Evolutionary conservation across 2,329 filamentous ascomycete species (phyloP).

Genomic region (Chaetothyriales sp.): DNA sequence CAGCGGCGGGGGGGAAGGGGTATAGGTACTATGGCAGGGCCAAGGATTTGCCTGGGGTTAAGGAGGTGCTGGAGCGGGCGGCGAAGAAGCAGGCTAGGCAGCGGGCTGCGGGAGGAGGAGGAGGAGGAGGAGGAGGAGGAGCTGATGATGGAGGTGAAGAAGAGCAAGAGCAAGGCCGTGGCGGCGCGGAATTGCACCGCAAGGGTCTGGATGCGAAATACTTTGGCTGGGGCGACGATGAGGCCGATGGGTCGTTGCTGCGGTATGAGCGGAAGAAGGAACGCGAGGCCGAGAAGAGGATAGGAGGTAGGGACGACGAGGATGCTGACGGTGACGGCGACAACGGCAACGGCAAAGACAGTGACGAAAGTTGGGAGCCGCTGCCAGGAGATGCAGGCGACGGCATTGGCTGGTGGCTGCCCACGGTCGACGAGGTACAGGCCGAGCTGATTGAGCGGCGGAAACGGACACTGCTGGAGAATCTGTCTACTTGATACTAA

Average conservation of each 20-base stretch:
- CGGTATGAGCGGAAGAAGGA: slow-evolving; percentile 74
- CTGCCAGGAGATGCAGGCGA: slow-evolving; percentile 78
- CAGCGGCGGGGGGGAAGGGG: slow-evolving; percentile 53
- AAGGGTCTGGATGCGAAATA: slow-evolving; percentile 82
- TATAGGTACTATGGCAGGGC: slow-evolving; percentile 92
- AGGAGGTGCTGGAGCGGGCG: slow-evolving; percentile 83
- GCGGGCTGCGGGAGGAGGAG: slow-evolving; percentile 30
- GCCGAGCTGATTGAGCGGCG: slow-evolving; percentile 79
- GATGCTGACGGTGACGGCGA: slow-evolving; percentile 39
- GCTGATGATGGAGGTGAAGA: too few relatives aligned
- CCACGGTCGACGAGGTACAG: slow-evolving; percentile 83
- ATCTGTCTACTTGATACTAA: slow-evolving; percentile 35
- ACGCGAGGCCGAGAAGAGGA: slow-evolving; percentile 57
- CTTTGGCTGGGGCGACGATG: slow-evolving; percentile 85
- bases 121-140: slow-evolving; percentile 52
- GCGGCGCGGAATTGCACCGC: slow-evolving; percentile 23
- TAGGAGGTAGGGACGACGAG: slow-evolving; percentile 38
- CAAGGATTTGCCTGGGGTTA: slow-evolving; percentile 79
- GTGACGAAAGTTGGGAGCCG: slow-evolving; percentile 61
- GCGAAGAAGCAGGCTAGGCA: slow-evolving; percentile 42
- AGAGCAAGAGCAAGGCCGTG: slow-evolving; percentile 21
- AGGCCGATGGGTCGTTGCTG: slow-evolving; percentile 71
- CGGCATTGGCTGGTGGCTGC: slow-evolving; percentile 66
- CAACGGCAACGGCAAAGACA: slow-evolving; percentile 20
- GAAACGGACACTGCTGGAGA: slow-evolving; percentile 68